Conservation (phyloP, 2,329 filamentous ascomycete species). For the Cladophialophora chaetospira region DNA sequence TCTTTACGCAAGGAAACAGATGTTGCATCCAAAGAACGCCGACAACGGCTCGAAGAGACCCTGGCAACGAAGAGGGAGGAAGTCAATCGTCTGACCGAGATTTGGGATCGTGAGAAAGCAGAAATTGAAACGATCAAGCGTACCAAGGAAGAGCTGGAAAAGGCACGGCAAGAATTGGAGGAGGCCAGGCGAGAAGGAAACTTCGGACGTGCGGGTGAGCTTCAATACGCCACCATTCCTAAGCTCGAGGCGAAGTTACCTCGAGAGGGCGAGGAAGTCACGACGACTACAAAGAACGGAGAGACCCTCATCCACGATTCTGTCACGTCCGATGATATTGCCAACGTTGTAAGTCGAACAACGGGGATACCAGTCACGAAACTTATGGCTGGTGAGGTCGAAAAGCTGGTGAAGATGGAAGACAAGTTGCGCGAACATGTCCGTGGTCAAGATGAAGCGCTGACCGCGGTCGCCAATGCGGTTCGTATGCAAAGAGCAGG, state of each 20-base stretch:
- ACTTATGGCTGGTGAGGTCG: conserved; percentile 87
- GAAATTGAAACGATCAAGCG: conserved; percentile 87
- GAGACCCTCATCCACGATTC: conserved; percentile 82
- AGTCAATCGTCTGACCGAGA: conserved; percentile 70
- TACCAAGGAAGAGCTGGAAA: conserved; percentile 84
- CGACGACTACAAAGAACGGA: conserved; percentile 41
- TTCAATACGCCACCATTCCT: conserved; percentile 86
- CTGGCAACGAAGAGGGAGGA: conserved; percentile 77
- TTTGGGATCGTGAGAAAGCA: conserved; percentile 86
- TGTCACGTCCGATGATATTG: conserved; percentile 94
- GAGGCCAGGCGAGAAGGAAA: conserved; percentile 84
- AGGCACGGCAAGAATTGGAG: conserved; percentile 80
- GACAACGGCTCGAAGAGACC: conserved; percentile 79
- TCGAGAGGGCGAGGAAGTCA: conserved; percentile 61
- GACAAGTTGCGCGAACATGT: conserved; percentile 80
- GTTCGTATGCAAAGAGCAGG: conserved; percentile 93
- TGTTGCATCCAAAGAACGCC: conserved; percentile 80
- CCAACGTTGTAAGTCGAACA: conserved; percentile 82
- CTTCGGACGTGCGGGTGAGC: conserved; percentile 85
- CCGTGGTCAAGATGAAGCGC: conserved; percentile 89
- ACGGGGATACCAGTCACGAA: conserved; percentile 94
- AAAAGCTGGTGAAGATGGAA: conserved; percentile 96
- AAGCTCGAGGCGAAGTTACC: conserved; percentile 76
- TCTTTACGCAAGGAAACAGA: conserved; percentile 93
- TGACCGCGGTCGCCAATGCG: conserved; percentile 86